These are phyloP conservation scores for Alloteropsis semialata DNA, from an alignment of 176 grass and related monocot species.

Conservation along the genomic window DNA sequence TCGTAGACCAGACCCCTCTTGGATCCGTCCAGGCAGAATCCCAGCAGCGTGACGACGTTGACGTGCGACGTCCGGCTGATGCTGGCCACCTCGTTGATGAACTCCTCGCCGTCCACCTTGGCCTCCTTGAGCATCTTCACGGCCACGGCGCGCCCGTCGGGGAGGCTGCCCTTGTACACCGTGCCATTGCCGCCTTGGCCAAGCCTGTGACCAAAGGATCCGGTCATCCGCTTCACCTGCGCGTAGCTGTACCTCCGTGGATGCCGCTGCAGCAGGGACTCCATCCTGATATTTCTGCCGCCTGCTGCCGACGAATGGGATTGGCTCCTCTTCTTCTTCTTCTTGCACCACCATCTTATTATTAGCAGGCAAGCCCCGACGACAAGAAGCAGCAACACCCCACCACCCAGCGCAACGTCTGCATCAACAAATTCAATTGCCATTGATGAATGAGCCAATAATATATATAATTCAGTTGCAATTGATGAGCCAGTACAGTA, in stretches of 20 bases:
- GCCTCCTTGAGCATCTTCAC: conserved; percentile 53
- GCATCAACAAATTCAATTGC: background rate
- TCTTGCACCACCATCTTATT: background rate
- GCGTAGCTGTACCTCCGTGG: conserved; percentile 46
- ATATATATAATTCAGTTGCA: no score
- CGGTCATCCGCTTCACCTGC: conserved; percentile 47
- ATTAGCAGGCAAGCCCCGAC: background rate
- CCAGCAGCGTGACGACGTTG: conserved; percentile 51
- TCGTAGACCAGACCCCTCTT: conserved; percentile 53
- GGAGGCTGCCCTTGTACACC: conserved; percentile 50
- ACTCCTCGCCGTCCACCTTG: conserved; percentile 31
- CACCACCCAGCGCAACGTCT: conserved; percentile 19
- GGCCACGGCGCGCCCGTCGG: conserved; percentile 25
- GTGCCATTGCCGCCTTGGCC: conserved; percentile 48
- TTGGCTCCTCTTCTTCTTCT: no score
- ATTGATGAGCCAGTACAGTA: no score
- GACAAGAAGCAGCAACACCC: background rate
- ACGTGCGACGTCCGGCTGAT: conserved; percentile 55
- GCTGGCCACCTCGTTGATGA: conserved; percentile 52
- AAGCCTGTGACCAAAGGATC: conserved; percentile 42
- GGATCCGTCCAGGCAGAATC: conserved; percentile 39
- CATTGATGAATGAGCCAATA: no score
- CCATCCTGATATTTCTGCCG: background rate
- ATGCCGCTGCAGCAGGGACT: conserved; percentile 1
- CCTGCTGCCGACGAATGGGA: background rate